A percentile compares a stretch with the other conserved stretches of the same genome.
Conservation (phyloP, 2,329 filamentous ascomycete genomes). For the Endoconidiophora polonica region DNA sequence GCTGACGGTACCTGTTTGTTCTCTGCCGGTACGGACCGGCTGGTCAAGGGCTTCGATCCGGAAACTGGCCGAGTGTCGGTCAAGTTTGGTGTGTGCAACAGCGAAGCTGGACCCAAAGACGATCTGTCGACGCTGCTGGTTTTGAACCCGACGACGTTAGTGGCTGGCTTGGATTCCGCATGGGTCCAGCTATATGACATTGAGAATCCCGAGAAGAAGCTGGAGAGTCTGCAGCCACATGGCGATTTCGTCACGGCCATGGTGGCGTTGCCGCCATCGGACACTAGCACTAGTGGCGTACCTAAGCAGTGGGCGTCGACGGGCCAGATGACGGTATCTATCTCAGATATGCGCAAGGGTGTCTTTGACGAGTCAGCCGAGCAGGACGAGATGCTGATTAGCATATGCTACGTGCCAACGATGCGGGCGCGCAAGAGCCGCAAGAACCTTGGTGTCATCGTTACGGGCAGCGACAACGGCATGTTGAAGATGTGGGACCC, state of each 20-base stretch:
- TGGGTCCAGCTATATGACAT: constrained; percentile 79
- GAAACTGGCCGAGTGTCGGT: constrained; percentile 52
- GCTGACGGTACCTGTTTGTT: constrained; percentile 57
- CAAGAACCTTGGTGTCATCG: constrained; percentile 55
- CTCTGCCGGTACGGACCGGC: constrained; percentile 43
- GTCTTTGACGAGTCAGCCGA: constrained; percentile 82
- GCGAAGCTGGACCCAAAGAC: constrained; percentile 28
- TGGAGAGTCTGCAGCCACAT: constrained; percentile 51
- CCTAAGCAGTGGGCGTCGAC: constrained; percentile 92
- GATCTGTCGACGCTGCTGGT: constrained; percentile 68
- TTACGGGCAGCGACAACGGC: constrained; percentile 60
- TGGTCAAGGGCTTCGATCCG: constrained; percentile 42
- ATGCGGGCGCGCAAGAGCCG: constrained; percentile 46
- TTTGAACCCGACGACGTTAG: constrained; percentile 71
- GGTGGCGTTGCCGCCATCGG: constrained; percentile 62
- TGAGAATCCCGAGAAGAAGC: constrained; percentile 25
- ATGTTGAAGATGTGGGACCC: constrained; percentile 87
- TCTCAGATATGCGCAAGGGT: constrained; percentile 75
- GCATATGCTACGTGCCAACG: constrained; percentile 60
- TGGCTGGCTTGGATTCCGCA: constrained; percentile 81
- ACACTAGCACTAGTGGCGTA: constrained; percentile 71
- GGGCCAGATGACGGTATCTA: constrained; percentile 75
- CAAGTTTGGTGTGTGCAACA: constrained; percentile 52
- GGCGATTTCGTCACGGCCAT: constrained; percentile 85
- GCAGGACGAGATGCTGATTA: constrained; percentile 86